Percentiles rank a stretch among this genome's conserved stretches.
Evolutionary conservation across 2,329 filamentous ascomycete genomes (phyloP).

Genomic region (Neofusicoccum ribis): DNA sequence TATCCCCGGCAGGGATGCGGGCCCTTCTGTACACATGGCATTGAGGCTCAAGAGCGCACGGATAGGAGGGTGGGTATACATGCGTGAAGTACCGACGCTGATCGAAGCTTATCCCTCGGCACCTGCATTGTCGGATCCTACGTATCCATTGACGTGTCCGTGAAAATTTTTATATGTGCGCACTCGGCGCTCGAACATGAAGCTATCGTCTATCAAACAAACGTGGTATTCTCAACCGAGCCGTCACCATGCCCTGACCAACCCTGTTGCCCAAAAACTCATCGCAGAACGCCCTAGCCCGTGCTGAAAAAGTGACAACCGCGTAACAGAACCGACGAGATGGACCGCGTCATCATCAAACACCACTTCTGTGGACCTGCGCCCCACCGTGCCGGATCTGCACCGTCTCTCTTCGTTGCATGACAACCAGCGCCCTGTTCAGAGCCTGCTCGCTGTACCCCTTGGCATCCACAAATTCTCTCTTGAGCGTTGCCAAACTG

Average conservation of each 20-base stretch:
- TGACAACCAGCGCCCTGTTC: conserved; percentile 78
- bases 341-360: conserved; percentile 40
- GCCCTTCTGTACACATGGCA: neutral
- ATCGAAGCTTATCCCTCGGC: conserved; percentile 15
- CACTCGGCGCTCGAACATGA: neutral
- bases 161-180: conserved; percentile 5
- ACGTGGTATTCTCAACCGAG: conserved; percentile 11
- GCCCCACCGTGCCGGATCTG: conserved; percentile 75
- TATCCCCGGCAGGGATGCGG: neutral
- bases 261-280: neutral
- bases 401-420: conserved; percentile 85
- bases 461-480: conserved; percentile 90
- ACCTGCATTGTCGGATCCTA: neutral
- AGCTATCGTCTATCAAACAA: conserved; percentile 10
- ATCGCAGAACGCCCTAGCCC: neutral
- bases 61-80: neutral
- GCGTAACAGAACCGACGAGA: neutral
- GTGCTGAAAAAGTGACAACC: neutral
- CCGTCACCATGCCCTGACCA: neutral
- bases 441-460: conserved; percentile 86
- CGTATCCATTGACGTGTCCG: conserved; percentile 7
- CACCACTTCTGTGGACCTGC: conserved; percentile 73
- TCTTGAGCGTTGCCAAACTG: conserved; percentile 77
- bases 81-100: conserved; percentile 1
- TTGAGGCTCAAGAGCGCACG: neutral